Base-by-base conservation (phyloP, 2,329 filamentous ascomycete genomes). In the Penicillium brevicompactum region DNA sequence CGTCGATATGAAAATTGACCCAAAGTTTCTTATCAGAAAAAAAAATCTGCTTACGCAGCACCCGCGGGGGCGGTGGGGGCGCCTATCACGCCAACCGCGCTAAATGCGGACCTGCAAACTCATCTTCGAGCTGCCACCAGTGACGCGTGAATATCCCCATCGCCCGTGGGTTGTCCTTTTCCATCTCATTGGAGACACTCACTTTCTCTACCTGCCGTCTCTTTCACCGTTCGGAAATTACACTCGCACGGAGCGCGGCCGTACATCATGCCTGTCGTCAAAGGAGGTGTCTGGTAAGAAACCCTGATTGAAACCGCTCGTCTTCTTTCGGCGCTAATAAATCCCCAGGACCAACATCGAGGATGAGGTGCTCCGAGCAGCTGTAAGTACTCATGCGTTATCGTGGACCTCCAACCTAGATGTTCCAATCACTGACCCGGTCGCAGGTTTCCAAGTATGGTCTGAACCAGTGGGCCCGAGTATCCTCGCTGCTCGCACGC, bases 331-430 rank as follows among this genome's bases (percentile, higher is more conserved):
- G 30, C 54, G 37, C 66, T 72, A 60, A 72, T 47, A 27, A 30
- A 13, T 27, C 24, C 18, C 11, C 50, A 77, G 76, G 85, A 87
- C 85, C 11, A 88, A 88, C 64, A 86, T 87, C 62, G 85, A 88
- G 82, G 94, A 99, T 79, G 94, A 99, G 77, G 96, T 97, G 70
- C 89, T 99, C 78, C 97, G 97, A 78, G 92, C 92, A 53, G 89
- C 90, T 56, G 91, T 74, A 70, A 46, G 71, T 64, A 44, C 34
- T 11, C 4, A 30, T 16, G 8, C 24, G 18, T 16, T 21, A 49
- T 4, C 1, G 4, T 41, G n/a, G 37, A 21, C 16, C 7, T 18
- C 9, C 38, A 11, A 2, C 14, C 49, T 38, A n/a, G 18, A 51
- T 43, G 41, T 18, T n/a, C 41, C 31, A 21, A 53, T 49, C 45